Evolutionary conservation across 441 rosid genomes (phyloP), one percentile per base, ranked within the genome.

Genomic region (Arabidopsis hybrid): DNA sequence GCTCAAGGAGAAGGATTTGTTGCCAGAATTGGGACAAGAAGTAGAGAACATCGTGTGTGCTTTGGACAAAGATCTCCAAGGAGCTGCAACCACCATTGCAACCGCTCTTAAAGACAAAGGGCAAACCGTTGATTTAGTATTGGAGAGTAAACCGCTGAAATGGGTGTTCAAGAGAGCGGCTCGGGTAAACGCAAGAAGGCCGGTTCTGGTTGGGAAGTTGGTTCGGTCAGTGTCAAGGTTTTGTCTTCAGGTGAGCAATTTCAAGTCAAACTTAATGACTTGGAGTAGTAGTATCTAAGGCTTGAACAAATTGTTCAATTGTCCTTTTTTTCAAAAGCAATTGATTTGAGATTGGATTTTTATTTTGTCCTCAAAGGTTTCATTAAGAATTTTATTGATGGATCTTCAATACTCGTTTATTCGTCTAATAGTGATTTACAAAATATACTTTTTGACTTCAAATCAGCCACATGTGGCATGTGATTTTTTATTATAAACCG

Each of bases 91-190:
- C 38, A 68, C 70, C 2, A 94, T 89, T 73, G 97, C 98, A 61
- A 85, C 88, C 42, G 71, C 80, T 60, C 91, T 92, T 42, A 85
- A 95, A 68, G 85, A 68, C 64, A 95, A 88, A 81, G 92, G 96
- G 62, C 91, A 82, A 73, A 88, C 86, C 55, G 95, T 88, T 49
- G 98, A 92, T 78, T 80, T 95, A 63, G 97, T 92, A 67, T 82
- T 91, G 86, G 97, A 92, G 86, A 84, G 57, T 82, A 95, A 91
- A 84, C 91, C 96, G 11, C 78, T 95, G 43, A 95, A 89, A 84
- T 92, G 99, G 97, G 98, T 92, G 60, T 95, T 92, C 87, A 89
- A 91, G 82, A 84, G 98, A 60, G 99, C 97, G 3, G 88, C 85
- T 40, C 80, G 99, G 6, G 72, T 85, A 72, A 86, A 89, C 72